A percentile compares a stretch with the other conserved stretches of the same genome.
Conservation (phyloP, 306 rosid genomes). For the Hylodesmum podocarpum region DNA sequence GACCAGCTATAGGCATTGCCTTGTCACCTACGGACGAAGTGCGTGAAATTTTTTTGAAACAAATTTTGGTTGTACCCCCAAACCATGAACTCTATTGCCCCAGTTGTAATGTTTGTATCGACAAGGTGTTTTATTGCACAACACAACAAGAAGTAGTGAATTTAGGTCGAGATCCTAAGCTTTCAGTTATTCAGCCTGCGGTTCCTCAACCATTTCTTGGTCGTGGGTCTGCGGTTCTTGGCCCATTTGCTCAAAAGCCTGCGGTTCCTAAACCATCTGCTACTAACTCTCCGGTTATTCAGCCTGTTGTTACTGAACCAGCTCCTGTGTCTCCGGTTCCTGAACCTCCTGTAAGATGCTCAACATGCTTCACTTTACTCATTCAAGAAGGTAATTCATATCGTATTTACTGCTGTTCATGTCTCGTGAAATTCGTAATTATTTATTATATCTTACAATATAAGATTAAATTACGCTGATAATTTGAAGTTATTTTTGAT, state of each 20-base stretch:
- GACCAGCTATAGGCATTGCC: background rate
- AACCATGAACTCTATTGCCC: constrained; percentile 69
- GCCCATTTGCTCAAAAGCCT: no score
- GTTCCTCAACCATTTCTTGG: no score
- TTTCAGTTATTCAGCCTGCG: no score
- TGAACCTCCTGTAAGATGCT: constrained; percentile 38
- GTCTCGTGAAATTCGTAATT: background rate
- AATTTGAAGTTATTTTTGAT: no score
- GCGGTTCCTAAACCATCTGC: no score
- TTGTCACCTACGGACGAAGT: background rate
- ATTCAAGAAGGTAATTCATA: constrained; percentile 40
- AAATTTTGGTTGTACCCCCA: constrained; percentile 37
- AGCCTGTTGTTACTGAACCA: background rate
- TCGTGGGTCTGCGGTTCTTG: no score
- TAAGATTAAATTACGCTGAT: background rate
- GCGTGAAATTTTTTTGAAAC: constrained; percentile 45
- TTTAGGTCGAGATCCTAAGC: no score
- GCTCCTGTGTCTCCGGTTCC: background rate
- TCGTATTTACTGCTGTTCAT: background rate
- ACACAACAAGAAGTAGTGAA: background rate
- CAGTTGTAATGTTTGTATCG: constrained; percentile 50
- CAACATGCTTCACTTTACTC: constrained; percentile 60
- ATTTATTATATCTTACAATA: background rate
- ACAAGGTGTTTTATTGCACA: constrained; percentile 48
- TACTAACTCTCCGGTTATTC: no score